A percentile compares a stretch with the other conserved stretches of the same genome.
These are phyloP conservation scores for Seminavis robusta DNA, from an alignment of 108 stramenopile genomes.

Conservation along the genomic window DNA sequence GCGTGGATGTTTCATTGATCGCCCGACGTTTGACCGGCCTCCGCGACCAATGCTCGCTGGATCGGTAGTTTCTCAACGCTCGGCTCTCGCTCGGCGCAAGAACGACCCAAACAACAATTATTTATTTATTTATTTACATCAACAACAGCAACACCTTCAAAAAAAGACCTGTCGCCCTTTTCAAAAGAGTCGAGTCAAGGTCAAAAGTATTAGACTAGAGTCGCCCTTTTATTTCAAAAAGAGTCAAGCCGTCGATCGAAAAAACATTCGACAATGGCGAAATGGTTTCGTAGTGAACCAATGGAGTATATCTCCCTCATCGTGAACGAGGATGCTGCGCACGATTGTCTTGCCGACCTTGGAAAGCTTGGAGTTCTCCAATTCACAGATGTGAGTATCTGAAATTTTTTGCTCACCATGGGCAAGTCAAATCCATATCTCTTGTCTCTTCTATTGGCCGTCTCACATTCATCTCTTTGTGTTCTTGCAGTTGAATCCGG, in stretches of 20 bases:
- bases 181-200: not conserved
- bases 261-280: constrained; percentile 69
- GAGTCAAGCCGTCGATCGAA: too few species aligned
- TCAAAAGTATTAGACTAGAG: too few species aligned
- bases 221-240: too few species aligned
- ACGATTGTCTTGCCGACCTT: constrained; percentile 88
- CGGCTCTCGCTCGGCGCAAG: too few species aligned
- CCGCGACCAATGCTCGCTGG: too few species aligned
- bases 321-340: constrained; percentile 96
- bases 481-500: constrained; percentile 81
- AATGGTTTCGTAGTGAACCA: constrained; percentile 98
- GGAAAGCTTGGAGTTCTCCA: constrained; percentile 92
- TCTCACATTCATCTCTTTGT: constrained; percentile 3
- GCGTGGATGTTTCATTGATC: too few species aligned
- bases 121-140: too few species aligned
- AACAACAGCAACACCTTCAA: not conserved
- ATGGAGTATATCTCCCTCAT: constrained; percentile 99
- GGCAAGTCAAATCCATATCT: not conserved
- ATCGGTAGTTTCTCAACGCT: too few species aligned
- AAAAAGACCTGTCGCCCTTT: not conserved
- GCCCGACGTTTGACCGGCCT: too few species aligned
- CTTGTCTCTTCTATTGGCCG: not conserved
- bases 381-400: constrained; percentile 89
- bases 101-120: too few species aligned
- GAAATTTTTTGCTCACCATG: not conserved